These are phyloP conservation scores for Paracoccidioides lutzii DNA, from an alignment of 2,329 filamentous ascomycete species.

Conservation along the genomic window DNA sequence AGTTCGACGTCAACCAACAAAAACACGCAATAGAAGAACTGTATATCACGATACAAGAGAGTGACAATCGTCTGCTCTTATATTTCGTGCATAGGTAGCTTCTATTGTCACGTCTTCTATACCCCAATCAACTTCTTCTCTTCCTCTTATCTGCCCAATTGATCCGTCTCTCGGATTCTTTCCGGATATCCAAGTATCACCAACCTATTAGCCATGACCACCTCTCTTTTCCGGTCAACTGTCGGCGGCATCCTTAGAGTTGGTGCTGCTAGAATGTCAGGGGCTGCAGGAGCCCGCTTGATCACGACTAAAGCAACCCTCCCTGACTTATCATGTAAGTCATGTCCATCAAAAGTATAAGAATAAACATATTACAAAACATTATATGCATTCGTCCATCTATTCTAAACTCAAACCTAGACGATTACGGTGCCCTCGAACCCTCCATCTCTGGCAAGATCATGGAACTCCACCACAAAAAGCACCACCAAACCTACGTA, in stretches of 20 bases:
- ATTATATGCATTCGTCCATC: not conserved
- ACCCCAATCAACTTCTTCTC: too few species aligned
- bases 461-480: constrained; percentile 92
- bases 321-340: constrained; percentile 68
- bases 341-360: not conserved
- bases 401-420: constrained; percentile 34
- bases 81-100: too few species aligned
- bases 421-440: constrained; percentile 95
- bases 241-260: constrained; percentile 61
- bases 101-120: too few species aligned
- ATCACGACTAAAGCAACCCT: constrained; percentile 82
- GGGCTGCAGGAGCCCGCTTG: constrained; percentile 61
- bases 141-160: too few species aligned
- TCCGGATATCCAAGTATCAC: not conserved
- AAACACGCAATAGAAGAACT: too few species aligned
- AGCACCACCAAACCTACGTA: constrained; percentile 90
- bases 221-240: constrained; percentile 59
- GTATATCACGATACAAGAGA: too few species aligned
- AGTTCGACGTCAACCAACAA: too few species aligned
- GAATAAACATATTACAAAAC: not conserved
- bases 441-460: constrained; percentile 71
- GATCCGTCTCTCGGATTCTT: too few species aligned
- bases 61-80: too few species aligned
- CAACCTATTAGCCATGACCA: constrained; percentile 48
- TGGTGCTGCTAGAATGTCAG: constrained; percentile 45